Evolutionary conservation across 78 protist species (phyloP).

Genomic region (Guillardia theta): DNA sequence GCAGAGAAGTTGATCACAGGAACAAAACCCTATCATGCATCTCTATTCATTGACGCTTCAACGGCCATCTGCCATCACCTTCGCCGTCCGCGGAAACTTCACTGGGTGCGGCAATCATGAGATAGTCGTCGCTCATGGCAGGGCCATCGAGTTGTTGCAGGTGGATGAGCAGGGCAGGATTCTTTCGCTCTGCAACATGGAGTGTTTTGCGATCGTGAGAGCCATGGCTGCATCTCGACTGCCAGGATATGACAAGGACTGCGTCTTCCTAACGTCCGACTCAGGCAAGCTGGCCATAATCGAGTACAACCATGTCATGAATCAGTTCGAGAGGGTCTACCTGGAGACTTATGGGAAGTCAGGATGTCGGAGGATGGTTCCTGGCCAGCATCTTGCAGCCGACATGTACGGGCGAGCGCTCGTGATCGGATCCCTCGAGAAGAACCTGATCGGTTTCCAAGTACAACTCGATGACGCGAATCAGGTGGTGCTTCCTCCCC

Average conservation of each 20-base stretch:
- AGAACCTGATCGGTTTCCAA: constrained; percentile 92
- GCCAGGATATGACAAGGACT: constrained; percentile 73
- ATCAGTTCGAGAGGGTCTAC: constrained; percentile 77
- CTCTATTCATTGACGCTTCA: constrained; percentile 83
- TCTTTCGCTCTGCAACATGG: constrained; percentile 63
- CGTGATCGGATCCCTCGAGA: constrained; percentile 96
- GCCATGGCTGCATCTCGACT: constrained; percentile 84
- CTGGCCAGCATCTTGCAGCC: constrained; percentile 90
- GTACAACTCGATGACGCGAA: too few species aligned
- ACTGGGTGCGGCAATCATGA: constrained; percentile 45
- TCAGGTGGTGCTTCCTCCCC: too few species aligned
- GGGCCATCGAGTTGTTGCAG: constrained; percentile 70
- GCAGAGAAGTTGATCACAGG: too few species aligned
- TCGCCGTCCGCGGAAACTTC: constrained; percentile 80
- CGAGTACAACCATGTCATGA: constrained; percentile 65
- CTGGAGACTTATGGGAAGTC: constrained; percentile 90
- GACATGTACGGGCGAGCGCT: constrained; percentile 96
- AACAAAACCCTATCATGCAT: too few species aligned
- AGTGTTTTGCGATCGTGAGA: constrained; percentile 86
- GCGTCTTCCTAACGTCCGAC: constrained; percentile 90
- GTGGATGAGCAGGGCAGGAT: constrained; percentile 77
- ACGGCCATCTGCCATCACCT: constrained; percentile 73
- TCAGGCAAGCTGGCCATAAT: constrained; percentile 85
- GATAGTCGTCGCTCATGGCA: constrained; percentile 61
- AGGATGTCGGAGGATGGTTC: constrained; percentile 90